These are phyloP conservation scores for Cryptosporidium canis DNA, from an alignment of 169 alveolate species.

Conservation along the genomic window DNA sequence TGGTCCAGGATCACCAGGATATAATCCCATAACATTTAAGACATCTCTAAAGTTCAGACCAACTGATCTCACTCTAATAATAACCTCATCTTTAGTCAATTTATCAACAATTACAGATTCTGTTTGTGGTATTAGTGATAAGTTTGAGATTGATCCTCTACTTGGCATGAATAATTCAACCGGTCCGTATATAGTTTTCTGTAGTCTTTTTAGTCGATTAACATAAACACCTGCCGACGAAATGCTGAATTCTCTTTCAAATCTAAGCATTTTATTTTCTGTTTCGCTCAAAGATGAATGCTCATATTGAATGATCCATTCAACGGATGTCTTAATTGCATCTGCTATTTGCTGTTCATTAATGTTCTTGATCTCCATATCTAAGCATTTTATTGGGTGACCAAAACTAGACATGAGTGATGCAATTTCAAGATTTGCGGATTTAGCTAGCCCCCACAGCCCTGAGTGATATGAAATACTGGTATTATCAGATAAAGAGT, in stretches of 20 bases:
- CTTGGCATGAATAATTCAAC: slow-evolving; percentile 12
- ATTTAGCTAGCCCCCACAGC: slow-evolving; percentile 83
- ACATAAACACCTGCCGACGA: slow-evolving; percentile 7
- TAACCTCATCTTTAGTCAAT: neutral
- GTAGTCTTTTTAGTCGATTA: neutral
- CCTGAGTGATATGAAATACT: slow-evolving; percentile 79
- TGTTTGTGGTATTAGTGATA: neutral
- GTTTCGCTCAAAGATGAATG: neutral
- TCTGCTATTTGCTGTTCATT: neutral
- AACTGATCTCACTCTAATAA: slow-evolving; percentile 74
- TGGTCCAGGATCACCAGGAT: slow-evolving; percentile 85
- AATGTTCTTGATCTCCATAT: neutral
- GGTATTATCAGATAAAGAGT: neutral
- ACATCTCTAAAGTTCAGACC: slow-evolving; percentile 81
- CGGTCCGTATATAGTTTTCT: slow-evolving; percentile 7
- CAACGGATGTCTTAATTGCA: neutral
- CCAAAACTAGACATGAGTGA: slow-evolving; percentile 3
- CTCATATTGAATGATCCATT: slow-evolving; percentile 22
- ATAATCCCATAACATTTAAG: slow-evolving; percentile 80
- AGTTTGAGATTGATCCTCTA: slow-evolving; percentile 68
- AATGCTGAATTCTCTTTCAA: slow-evolving; percentile 57
- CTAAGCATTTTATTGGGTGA: slow-evolving; percentile 61
- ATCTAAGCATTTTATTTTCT: neutral
- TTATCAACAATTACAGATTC: neutral
- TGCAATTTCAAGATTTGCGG: slow-evolving; percentile 74